Conservation (phyloP, 331 rosid species). For the Quercus phellos region DNA sequence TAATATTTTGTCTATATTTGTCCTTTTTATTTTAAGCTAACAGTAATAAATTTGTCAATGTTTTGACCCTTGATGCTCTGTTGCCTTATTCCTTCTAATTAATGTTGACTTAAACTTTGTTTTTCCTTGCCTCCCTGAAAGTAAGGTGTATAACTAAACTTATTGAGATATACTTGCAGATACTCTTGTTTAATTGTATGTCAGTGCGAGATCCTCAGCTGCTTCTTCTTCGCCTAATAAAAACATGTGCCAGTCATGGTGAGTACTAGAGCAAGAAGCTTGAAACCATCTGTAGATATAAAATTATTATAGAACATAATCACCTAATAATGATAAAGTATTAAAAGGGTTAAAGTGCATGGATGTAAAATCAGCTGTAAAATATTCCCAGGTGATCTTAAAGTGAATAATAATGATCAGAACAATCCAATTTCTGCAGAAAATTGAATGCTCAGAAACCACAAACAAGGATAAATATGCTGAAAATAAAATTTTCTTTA, state of each 20-base stretch:
- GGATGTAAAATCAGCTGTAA: neutral
- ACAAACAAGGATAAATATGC: too few species aligned
- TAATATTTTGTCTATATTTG: neutral
- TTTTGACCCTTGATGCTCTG: neutral
- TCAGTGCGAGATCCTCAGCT: slow-evolving; percentile 81
- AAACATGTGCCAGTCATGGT: slow-evolving; percentile 86
- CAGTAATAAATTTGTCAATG: neutral
- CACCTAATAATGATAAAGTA: slow-evolving; percentile 5
- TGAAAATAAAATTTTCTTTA: neutral
- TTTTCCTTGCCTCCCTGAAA: too few species aligned
- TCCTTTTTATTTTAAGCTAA: neutral
- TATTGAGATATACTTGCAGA: slow-evolving; percentile 40
- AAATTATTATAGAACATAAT: slow-evolving; percentile 13
- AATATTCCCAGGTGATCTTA: neutral
- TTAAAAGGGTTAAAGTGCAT: slow-evolving; percentile 5
- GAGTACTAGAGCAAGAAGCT: slow-evolving; percentile 20
- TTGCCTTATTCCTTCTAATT: slow-evolving; percentile 14
- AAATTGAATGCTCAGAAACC: neutral
- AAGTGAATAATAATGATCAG: neutral
- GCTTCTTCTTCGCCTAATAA: slow-evolving; percentile 78
- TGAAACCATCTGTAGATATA: neutral
- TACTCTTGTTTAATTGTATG: slow-evolving; percentile 91
- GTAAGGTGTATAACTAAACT: slow-evolving; percentile 1
- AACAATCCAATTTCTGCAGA: neutral
- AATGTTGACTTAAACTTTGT: neutral